A percentile compares a stretch with the other conserved stretches of the same genome.
phyloP scores from a whole-genome alignment of 2,329 filamentous ascomycete species.

The Aspergillus flavus region DNA sequence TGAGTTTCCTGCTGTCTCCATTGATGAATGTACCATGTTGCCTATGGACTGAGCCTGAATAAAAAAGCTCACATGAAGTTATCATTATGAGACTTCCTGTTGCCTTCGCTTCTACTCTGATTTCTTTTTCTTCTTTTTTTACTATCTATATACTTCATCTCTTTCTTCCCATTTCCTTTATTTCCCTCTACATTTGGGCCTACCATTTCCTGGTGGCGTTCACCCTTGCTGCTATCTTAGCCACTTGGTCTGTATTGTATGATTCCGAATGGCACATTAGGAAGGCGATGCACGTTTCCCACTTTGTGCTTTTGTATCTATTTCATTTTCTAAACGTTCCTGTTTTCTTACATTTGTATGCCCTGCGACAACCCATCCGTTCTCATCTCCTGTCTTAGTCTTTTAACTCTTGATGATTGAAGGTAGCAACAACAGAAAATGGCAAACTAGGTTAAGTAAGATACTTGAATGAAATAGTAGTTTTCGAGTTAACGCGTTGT shows the following conservation, averaged over 20 bases:
- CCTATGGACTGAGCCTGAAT: background rate
- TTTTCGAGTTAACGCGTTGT: background rate
- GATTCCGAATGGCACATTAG: constrained; percentile 15
- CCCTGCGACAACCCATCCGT: constrained; percentile 13
- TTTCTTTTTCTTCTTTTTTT: constrained; percentile 3
- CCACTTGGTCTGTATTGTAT: constrained; percentile 27
- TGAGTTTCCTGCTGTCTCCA: background rate
- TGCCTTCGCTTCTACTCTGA: constrained; percentile 14
- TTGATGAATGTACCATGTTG: constrained; percentile 2
- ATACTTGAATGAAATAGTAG: background rate
- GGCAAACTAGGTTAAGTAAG: background rate
- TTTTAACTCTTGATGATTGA: constrained; percentile 2
- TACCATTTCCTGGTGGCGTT: constrained; percentile 14
- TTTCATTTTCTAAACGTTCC: background rate
- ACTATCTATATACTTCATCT: constrained; percentile 12
- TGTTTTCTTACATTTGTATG: constrained; percentile 4
- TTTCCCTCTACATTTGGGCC: constrained; percentile 8
- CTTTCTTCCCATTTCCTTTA: constrained; percentile 5
- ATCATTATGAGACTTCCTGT: constrained; percentile 13
- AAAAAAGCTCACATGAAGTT: constrained; percentile 13
- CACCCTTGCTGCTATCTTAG: constrained; percentile 20
- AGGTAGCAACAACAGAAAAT: constrained; percentile 5
- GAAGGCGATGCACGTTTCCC: constrained; percentile 14
- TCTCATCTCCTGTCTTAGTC: constrained; percentile 5
- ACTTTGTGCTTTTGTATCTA: constrained; percentile 10